Conservation (phyloP, 805 yeast species). For the Sungouiozyma ichnusensis region DNA sequence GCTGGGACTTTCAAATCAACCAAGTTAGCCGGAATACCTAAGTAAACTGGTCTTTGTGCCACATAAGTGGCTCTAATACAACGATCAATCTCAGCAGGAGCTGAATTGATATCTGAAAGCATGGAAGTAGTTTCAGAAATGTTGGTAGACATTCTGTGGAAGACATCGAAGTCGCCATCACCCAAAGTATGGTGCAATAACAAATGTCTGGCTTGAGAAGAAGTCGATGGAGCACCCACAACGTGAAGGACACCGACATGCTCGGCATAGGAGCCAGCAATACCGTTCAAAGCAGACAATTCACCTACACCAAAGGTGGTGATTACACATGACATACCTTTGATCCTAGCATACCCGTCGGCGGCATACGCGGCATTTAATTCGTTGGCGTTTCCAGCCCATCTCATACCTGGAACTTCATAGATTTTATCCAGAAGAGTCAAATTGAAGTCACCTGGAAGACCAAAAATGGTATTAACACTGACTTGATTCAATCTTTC, state of each 20-base stretch:
- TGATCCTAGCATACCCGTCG: constrained; percentile 78
- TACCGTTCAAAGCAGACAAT: constrained; percentile 71
- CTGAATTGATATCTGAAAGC: constrained; percentile 51
- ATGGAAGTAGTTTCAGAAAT: constrained; percentile 58
- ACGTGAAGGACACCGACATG: constrained; percentile 78
- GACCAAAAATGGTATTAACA: constrained; percentile 64
- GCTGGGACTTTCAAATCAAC: constrained; percentile 56
- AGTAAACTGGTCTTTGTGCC: constrained; percentile 70
- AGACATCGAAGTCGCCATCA: constrained; percentile 70
- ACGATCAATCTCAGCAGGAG: constrained; percentile 64
- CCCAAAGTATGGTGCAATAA: constrained; percentile 77
- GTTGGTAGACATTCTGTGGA: constrained; percentile 66
- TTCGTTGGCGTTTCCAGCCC: constrained; percentile 91
- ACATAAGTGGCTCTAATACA: constrained; percentile 62
- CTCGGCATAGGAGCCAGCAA: constrained; percentile 84
- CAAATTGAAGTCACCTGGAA: constrained; percentile 76
- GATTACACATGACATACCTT: constrained; percentile 61
- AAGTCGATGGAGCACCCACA: constrained; percentile 76
- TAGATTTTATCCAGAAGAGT: constrained; percentile 61
- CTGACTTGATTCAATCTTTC: constrained; percentile 68
- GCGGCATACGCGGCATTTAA: constrained; percentile 77
- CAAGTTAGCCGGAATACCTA: constrained; percentile 75
- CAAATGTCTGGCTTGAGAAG: constrained; percentile 62
- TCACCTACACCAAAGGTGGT: constrained; percentile 93
- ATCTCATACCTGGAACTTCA: constrained; percentile 64